phyloP scores from a whole-genome alignment of 371 early-diverging fungal genomes.

The Catenaria anguillulae region DNA sequence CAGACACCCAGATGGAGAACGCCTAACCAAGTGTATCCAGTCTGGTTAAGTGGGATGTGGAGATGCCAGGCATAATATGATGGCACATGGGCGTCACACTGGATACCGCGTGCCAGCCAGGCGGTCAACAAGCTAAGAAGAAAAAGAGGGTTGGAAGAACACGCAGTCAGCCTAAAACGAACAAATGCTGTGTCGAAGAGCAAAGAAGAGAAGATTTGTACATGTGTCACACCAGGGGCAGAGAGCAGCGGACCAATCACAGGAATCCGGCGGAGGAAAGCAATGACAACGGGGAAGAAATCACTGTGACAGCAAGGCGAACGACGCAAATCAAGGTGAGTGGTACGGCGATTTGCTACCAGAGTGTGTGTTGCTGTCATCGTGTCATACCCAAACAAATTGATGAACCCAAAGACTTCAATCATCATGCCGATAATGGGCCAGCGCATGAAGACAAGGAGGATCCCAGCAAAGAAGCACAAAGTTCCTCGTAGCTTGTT shows the following conservation, averaged over 20 bases:
- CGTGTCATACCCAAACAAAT: slow-evolving; percentile 87
- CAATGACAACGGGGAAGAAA: slow-evolving; percentile 85
- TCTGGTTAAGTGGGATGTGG: no score
- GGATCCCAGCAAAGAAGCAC: slow-evolving; percentile 80
- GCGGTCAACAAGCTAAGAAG: not conserved
- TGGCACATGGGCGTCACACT: no score
- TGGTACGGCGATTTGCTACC: no score
- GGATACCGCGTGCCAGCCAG: not conserved
- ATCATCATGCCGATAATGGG: slow-evolving; percentile 78
- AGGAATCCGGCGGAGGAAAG: slow-evolving; percentile 73
- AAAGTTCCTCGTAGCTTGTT: slow-evolving; percentile 77
- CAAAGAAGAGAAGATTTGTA: slow-evolving; percentile 14
- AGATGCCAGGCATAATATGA: no score
- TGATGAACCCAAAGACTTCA: slow-evolving; percentile 86
- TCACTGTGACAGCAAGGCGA: slow-evolving; percentile 37
- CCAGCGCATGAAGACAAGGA: slow-evolving; percentile 71
- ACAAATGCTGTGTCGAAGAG: not conserved
- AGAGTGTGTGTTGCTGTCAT: not conserved
- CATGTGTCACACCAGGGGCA: slow-evolving; percentile 62
- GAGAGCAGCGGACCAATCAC: slow-evolving; percentile 70
- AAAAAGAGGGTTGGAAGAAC: no score
- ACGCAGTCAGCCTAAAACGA: no score
- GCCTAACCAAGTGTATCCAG: no score
- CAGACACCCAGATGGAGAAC: no score
- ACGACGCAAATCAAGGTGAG: not conserved